phyloP scores from a whole-genome alignment of 192 early-diverging fungal genomes.

The Backusella parvicylindrica region DNA sequence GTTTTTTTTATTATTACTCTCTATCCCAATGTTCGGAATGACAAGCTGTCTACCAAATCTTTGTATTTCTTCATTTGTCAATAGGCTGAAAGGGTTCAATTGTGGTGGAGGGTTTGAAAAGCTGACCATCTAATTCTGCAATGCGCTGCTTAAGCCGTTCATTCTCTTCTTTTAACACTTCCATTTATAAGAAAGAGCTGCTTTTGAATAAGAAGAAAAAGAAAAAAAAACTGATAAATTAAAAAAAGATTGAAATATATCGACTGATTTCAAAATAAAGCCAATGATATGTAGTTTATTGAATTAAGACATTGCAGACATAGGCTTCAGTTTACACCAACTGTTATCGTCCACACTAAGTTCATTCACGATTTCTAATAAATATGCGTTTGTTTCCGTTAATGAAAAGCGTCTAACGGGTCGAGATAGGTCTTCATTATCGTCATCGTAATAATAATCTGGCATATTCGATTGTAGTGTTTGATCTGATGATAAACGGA shows the following conservation, averaged over 20 bases:
- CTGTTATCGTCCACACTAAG: neutral
- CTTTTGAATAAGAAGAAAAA: too few species aligned
- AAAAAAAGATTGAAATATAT: too few species aligned
- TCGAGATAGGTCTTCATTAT: neutral
- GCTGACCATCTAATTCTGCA: constrained; percentile 6
- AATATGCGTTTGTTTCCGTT: neutral
- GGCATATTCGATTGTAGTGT: neutral
- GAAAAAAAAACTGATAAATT: too few species aligned
- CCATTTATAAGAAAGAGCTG: too few species aligned
- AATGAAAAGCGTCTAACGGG: neutral
- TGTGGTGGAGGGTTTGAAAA: neutral
- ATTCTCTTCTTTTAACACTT: constrained; percentile 15
- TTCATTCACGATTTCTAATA: neutral
- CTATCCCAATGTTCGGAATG: constrained; percentile 70
- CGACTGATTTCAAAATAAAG: too few species aligned
- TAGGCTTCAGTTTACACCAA: neutral
- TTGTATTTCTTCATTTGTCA: constrained; percentile 63
- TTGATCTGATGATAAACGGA: neutral
- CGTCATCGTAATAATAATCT: neutral
- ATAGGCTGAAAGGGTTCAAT: constrained; percentile 19
- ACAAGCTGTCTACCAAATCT: constrained; percentile 86
- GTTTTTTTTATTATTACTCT: constrained; percentile 40
- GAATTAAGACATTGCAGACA: neutral
- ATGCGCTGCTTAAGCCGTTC: neutral
- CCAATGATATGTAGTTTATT: neutral